Evolutionary conservation across 371 early-diverging fungal genomes (phyloP).

Genomic region (Mortierella sp.): DNA sequence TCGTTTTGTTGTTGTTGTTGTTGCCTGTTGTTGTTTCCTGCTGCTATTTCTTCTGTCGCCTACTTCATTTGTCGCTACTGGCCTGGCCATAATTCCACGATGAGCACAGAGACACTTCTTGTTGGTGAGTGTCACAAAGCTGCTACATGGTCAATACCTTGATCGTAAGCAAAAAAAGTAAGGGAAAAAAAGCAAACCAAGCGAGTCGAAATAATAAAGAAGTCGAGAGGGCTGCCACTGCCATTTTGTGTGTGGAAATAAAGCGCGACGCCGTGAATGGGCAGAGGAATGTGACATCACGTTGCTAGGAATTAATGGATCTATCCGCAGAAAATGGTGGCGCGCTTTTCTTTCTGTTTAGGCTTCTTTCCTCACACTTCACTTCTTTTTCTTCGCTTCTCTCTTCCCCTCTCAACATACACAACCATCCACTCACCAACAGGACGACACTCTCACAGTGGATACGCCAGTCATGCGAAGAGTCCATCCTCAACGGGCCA

Average conservation of each 20-base stretch:
- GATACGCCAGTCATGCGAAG: conserved; percentile 11
- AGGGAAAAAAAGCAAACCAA: conserved; percentile 20
- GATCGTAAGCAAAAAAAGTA: conserved; percentile 53
- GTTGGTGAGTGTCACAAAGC: neutral
- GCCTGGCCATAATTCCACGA: no score
- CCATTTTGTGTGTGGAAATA: conserved; percentile 1
- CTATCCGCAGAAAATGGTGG: neutral
- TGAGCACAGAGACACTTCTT: neutral
- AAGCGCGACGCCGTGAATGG: no score
- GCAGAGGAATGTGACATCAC: conserved; percentile 2
- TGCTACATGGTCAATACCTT: conserved; percentile 34
- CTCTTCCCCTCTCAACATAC: neutral
- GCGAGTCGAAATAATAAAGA: conserved; percentile 4
- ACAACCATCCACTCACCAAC: no score
- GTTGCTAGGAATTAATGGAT: neutral
- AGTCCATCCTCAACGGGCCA: conserved; percentile 22
- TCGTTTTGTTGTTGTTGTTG: neutral
- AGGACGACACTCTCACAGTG: neutral
- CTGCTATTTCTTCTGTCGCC: no score
- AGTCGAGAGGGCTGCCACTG: neutral
- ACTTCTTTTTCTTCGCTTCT: neutral
- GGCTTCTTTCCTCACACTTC: neutral
- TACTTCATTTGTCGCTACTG: no score
- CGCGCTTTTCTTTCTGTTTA: neutral
- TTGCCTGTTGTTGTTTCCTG: neutral